Base-by-base conservation (phyloP, 139 green algal genomes). In the Chlorella sorokiniana region DNA sequence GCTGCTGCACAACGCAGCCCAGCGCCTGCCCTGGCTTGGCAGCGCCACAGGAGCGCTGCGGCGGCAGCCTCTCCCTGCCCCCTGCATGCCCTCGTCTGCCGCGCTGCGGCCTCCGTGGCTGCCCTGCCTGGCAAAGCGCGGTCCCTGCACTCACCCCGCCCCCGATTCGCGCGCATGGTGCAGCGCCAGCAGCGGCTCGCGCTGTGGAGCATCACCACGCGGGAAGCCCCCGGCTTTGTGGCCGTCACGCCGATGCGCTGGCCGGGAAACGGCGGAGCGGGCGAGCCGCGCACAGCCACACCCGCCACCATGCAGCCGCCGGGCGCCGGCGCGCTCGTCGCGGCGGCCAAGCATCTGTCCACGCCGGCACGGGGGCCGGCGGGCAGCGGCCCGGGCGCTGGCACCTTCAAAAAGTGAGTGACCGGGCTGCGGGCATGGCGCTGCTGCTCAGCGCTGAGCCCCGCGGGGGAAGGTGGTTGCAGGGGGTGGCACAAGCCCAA, bases 341-440 rank as follows among this genome's bases (percentile, higher is more conserved):
- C n/a, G n/a, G n/a, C n/a, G n/a, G 25, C 33, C 31, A 31, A 42
- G 18, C 54, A 29, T 29, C 42, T 62, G 44, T 20, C 48, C 18
- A 56, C 71, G 31, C 33, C 48, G 16, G 40, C 71, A 1, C n/a
- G 29, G 38, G 14, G 8, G 59, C 29, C 40, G 56, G 75, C 22
- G 35, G 54, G 59, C n/a, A 14, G 51, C 45, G 71, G 44, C 33
- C 56, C 56, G 6, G 44, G 70, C 70, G 40, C 35, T 33, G 38
- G 40, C 16, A 81, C 75, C 29, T 81, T 72, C 59, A 81, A 81
- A 27, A 81, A 81, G 75, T 81, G 41, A 81, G 75, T 25, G n/a
- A n/a, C n/a, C n/a, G n/a, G n/a, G n/a, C n/a, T n/a, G 20, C 35
- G 27, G 25, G 1, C 11, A 29, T 25, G n/a, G 41, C 61, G 69